phyloP scores from a whole-genome alignment of 2,329 filamentous ascomycete species.

The Diaporthe vexans region DNA sequence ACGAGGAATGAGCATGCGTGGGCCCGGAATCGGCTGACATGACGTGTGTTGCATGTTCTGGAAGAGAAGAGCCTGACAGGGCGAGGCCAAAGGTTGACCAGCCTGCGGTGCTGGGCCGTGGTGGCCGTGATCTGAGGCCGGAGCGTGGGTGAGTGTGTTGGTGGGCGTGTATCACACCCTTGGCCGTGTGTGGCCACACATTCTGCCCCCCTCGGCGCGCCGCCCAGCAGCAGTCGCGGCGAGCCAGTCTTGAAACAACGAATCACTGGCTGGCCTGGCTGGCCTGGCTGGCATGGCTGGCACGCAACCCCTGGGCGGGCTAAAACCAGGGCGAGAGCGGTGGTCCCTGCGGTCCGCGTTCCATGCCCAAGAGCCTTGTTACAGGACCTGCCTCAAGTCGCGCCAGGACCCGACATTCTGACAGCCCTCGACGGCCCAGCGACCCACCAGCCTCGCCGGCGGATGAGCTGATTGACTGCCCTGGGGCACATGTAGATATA shows the following conservation, averaged over 20 bases:
- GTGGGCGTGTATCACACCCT: constrained; percentile 24
- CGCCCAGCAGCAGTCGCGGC: neutral
- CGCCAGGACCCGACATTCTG: constrained; percentile 47
- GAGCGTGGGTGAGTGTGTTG: neutral
- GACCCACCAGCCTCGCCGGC: constrained; percentile 13
- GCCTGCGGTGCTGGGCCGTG: neutral
- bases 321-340: constrained; percentile 20
- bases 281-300: neutral
- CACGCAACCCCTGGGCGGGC: constrained; percentile 30
- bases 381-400: constrained; percentile 56
- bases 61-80: constrained; percentile 17
- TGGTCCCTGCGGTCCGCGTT: constrained; percentile 23
- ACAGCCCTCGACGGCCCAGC: constrained; percentile 20
- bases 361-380: constrained; percentile 46
- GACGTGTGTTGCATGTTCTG: neutral
- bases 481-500: neutral
- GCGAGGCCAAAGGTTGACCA: neutral
- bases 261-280: constrained; percentile 27
- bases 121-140: no score
- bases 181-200: constrained; percentile 12
- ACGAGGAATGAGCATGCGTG: constrained; percentile 5
- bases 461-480: constrained; percentile 8
- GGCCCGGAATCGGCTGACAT: constrained; percentile 15
- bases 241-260: constrained; percentile 38
- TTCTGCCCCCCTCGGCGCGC: no score